Base-by-base conservation (phyloP, 164 flowering plant genomes). In the Vitis cinerea region DNA sequence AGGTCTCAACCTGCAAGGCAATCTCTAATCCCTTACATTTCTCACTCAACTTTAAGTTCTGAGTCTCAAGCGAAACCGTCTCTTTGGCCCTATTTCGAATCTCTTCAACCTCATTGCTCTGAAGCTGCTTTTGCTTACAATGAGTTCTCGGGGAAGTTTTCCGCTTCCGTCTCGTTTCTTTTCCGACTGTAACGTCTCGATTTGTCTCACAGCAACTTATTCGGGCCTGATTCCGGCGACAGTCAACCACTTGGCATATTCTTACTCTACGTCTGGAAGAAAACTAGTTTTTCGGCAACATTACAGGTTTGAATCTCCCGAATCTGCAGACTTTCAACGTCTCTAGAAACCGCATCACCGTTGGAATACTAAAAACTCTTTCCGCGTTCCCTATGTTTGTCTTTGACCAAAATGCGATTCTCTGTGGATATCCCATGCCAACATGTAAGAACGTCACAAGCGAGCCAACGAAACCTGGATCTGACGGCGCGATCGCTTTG, bases 271-370 rank as follows among this genome's bases (percentile, higher is more conserved):
- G 90, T 9, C 79, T 92, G 9, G 93, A 94, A 49, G 84, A 50
- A 50, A 94, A 94, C 76, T 71, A 48, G 19, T 87, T 94, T 31
- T 61, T 84, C 8, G 98, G 97, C 7, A 3, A 76, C 9, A 77
- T 94, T 60, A 56, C 83, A 31, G 77, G 71, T 9, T 15, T 91
- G 4, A 59, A 70, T 47, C 77, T 87, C 59, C 77, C 75, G 5
- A 79, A 70, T 53, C 78, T 94, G 4, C 88, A 84, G 62, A 93
- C 90, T 31, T 86, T 94, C 68, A 94, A 91, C 31, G 86, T 90
- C 9, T 87, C 93, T 11, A 79, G 83, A 4, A 94, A 94, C 77
- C 68, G 15, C 5, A 74, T 94, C 12, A n/a, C 79, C 15, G 97
- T 94, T 0, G 65, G 75, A 50, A 79, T 94, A 17, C 96, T 94